Percentiles rank a stretch among this genome's conserved stretches.
phyloP scores from a whole-genome alignment of 1,284 basidiomycete genomes.

The Tilletia caries region DNA sequence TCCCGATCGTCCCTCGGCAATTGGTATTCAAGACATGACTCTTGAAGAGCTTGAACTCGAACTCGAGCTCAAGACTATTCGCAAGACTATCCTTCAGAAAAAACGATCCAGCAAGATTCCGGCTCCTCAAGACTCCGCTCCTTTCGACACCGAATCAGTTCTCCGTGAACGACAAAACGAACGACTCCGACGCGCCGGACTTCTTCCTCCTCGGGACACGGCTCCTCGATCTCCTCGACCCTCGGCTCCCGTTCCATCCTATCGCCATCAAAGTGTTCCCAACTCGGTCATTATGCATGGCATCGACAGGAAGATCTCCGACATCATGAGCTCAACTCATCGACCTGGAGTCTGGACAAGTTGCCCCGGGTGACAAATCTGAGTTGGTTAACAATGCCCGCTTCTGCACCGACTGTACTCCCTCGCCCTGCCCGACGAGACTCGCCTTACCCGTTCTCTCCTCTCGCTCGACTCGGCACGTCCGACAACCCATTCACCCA shows the following conservation, averaged over 20 bases:
- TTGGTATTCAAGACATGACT: background rate
- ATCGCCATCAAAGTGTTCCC: background rate
- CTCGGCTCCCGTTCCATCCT: background rate
- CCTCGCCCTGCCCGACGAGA: background rate
- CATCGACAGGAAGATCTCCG: background rate
- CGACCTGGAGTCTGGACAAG: background rate
- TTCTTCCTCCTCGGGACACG: background rate
- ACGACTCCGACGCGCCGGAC: slow-evolving; percentile 5
- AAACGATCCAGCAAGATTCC: background rate
- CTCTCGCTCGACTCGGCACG: too few relatives aligned
- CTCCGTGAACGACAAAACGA: slow-evolving; percentile 5
- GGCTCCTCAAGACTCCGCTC: background rate
- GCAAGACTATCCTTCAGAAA: background rate
- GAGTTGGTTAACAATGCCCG: background rate
- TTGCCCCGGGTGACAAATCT: background rate
- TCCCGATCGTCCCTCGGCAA: background rate
- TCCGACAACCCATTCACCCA: too few relatives aligned
- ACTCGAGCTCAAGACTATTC: background rate
- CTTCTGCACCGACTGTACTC: background rate
- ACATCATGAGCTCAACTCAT: background rate
- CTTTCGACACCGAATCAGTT: background rate
- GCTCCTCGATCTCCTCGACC: too few relatives aligned
- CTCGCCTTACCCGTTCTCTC: background rate
- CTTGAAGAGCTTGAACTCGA: background rate
- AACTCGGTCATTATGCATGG: background rate